Evolutionary conservation across 441 rosid genomes (phyloP).

Genomic region (Populus hybrid): DNA sequence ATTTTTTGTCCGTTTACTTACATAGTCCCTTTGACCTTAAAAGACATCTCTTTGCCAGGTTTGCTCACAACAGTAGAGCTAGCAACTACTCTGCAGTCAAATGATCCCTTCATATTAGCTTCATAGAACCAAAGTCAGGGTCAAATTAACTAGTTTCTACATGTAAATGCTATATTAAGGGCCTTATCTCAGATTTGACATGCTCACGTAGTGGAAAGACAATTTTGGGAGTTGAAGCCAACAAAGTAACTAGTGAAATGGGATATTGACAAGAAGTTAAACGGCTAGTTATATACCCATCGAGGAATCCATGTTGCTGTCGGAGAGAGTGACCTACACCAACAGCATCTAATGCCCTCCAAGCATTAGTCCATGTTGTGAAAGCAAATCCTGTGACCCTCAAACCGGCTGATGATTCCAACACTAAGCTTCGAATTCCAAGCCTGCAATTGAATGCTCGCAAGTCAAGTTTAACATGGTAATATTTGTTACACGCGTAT

Average conservation of each 20-base stretch:
- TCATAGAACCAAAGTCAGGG: neutral
- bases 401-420: conserved; percentile 58
- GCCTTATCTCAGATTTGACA: too few species aligned
- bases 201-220: too few species aligned
- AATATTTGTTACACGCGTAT: neutral
- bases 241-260: neutral
- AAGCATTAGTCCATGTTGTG: conserved; percentile 54
- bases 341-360: conserved; percentile 71
- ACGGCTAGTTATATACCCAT: conserved; percentile 29
- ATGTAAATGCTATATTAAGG: too few species aligned
- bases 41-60: conserved; percentile 16
- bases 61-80: conserved; percentile 26
- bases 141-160: neutral
- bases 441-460: conserved; percentile 30
- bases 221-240: too few species aligned
- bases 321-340: conserved; percentile 53
- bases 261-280: neutral
- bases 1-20: conserved; percentile 11
- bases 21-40: conserved; percentile 24
- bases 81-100: conserved; percentile 34
- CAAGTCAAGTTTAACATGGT: too few species aligned
- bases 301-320: conserved; percentile 31
- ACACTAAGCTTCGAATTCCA: conserved; percentile 59
- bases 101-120: neutral
- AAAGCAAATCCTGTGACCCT: conserved; percentile 64